A percentile compares a stretch with the other conserved stretches of the same genome.
These are phyloP conservation scores for Stemphylium lycopersici DNA, from an alignment of 2,329 filamentous ascomycete species.

Conservation along the genomic window DNA sequence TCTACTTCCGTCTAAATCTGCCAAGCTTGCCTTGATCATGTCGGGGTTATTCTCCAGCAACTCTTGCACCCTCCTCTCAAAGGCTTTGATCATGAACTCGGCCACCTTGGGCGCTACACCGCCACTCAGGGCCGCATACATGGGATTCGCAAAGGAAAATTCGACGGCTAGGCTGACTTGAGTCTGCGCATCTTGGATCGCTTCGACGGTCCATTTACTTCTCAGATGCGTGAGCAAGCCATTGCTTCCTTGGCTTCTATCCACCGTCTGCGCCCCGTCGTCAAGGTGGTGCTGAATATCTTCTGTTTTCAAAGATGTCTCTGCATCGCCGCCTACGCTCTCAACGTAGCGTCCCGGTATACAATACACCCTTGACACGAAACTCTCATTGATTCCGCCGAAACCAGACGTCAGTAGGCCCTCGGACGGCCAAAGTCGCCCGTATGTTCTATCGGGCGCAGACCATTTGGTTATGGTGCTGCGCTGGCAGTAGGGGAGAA, in stretches of 20 bases:
- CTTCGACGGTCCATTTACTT: constrained; percentile 71
- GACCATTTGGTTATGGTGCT: constrained; percentile 81
- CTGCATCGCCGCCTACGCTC: constrained; percentile 69
- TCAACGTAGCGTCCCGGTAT: constrained; percentile 75
- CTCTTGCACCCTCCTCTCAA: constrained; percentile 77
- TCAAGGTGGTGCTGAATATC: constrained; percentile 53
- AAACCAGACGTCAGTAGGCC: constrained; percentile 86
- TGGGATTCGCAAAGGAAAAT: constrained; percentile 86
- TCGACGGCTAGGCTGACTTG: constrained; percentile 77
- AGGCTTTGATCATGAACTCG: constrained; percentile 88
- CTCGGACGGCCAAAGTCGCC: constrained; percentile 69
- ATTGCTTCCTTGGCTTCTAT: constrained; percentile 10
- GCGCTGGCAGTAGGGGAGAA: constrained; percentile 88
- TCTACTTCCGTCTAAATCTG: constrained; percentile 35
- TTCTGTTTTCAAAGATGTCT: constrained; percentile 52
- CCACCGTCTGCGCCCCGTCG: constrained; percentile 1
- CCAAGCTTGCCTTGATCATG: constrained; percentile 31
- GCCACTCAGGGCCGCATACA: constrained; percentile 81
- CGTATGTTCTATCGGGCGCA: constrained; percentile 53
- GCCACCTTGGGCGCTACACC: constrained; percentile 85
- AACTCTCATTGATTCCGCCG: constrained; percentile 81
- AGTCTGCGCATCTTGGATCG: constrained; percentile 60
- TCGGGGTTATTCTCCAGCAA: constrained; percentile 48
- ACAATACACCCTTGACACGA: constrained; percentile 80
- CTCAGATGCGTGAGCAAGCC: constrained; percentile 69